Conservation (phyloP, 805 yeast genomes). For the Starmerella kuoi region DNA sequence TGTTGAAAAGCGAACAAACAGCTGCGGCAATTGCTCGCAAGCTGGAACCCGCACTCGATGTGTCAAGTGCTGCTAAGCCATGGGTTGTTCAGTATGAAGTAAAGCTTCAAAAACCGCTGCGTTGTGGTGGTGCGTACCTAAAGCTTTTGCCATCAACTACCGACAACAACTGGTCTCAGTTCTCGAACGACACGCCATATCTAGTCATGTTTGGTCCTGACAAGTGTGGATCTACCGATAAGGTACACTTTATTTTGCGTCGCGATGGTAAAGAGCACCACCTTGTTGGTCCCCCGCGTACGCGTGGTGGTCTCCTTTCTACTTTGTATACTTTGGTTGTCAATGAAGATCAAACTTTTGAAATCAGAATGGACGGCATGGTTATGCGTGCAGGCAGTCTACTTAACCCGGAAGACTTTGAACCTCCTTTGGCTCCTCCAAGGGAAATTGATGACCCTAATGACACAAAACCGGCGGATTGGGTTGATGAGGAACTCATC, state of each 20-base stretch:
- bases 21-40: conserved; percentile 68
- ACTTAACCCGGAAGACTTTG: conserved; percentile 41
- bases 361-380: conserved; percentile 73
- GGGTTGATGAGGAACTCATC: conserved; percentile 62
- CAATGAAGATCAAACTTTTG: conserved; percentile 52
- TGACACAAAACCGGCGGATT: conserved; percentile 60
- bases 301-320: conserved; percentile 41
- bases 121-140: conserved; percentile 84
- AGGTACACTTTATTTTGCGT: conserved; percentile 62
- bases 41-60: conserved; percentile 41
- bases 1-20: conserved; percentile 61
- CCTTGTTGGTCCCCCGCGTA: conserved; percentile 49
- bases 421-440: conserved; percentile 63
- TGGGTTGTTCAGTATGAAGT: conserved; percentile 84
- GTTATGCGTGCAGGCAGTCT: conserved; percentile 59
- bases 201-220: conserved; percentile 94
- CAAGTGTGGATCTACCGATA: conserved; percentile 69
- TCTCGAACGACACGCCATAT: conserved; percentile 57
- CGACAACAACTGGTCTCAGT: conserved; percentile 34
- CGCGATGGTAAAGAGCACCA: conserved; percentile 57
- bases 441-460: conserved; percentile 43
- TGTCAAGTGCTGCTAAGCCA: conserved; percentile 39
- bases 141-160: conserved; percentile 47
- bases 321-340: conserved; percentile 68
- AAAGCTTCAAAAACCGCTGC: conserved; percentile 63